Evolutionary conservation across 495 filamentous ascomycete genomes (phyloP).

Genomic region (Penicillium simplicissimum): DNA sequence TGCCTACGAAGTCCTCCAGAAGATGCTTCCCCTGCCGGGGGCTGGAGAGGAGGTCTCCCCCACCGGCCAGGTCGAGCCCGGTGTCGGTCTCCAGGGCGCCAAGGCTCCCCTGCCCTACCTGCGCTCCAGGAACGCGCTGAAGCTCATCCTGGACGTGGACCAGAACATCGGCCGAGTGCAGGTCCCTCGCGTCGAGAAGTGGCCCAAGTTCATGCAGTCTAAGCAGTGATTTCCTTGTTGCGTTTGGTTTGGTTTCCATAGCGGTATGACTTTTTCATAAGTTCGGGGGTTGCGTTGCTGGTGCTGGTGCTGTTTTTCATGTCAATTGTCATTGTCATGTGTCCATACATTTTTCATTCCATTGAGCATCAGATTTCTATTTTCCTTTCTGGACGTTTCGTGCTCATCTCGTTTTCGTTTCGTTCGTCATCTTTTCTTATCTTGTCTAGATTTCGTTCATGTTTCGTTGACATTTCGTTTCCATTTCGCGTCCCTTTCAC

Average conservation of each 20-base stretch:
- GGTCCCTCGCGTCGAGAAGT: constrained; percentile 53
- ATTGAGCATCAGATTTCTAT: constrained; percentile 30
- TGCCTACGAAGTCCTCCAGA: constrained; percentile 89
- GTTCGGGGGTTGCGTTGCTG: constrained; percentile 15
- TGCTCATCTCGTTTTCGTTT: neutral
- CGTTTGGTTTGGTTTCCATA: constrained; percentile 25
- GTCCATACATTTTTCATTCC: neutral
- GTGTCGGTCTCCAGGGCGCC: constrained; percentile 56
- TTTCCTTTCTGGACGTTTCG: constrained; percentile 7
- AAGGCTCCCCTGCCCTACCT: constrained; percentile 76
- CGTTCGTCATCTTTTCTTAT: constrained; percentile 5
- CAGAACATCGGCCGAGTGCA: constrained; percentile 77
- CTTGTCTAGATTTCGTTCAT: neutral
- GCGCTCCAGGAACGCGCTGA: constrained; percentile 89
- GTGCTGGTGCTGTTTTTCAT: neutral
- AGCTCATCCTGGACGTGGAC: constrained; percentile 93
- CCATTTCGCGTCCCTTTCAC: neutral
- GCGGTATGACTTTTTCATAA: constrained; percentile 28
- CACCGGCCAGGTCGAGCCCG: constrained; percentile 52
- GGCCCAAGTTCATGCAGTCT: constrained; percentile 43
- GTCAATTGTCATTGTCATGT: neutral
- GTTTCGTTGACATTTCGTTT: neutral
- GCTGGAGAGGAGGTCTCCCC: constrained; percentile 48
- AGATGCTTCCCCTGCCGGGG: constrained; percentile 77
- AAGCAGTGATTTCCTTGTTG: constrained; percentile 32